Base-by-base conservation (phyloP, 371 early-diverging fungal genomes). In the Basidiobolus heterosporus region DNA sequence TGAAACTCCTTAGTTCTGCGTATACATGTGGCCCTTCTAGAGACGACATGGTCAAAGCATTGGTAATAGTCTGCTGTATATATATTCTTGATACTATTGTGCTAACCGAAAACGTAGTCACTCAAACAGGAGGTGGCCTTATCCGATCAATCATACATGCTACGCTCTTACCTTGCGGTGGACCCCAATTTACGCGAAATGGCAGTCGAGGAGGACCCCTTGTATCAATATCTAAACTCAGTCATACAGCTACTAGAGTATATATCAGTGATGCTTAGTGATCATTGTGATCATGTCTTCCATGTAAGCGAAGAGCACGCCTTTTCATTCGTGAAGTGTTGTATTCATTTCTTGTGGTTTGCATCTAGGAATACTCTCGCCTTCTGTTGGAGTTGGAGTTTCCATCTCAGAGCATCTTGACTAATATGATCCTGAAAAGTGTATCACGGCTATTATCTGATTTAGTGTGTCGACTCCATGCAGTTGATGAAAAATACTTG, bases 311-410 rank as follows among this genome's bases (percentile, higher is more conserved):
- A 3, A 2, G n/a, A 16, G 11, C 16, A 11, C 18, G 18, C n/a
- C 30, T 11, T 18, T 41, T 11, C 14, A 30, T 19, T 36, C 9
- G 6, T 45, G 23, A n/a, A 9, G 36, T n/a, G n/a, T n/a, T n/a
- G n/a, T n/a, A n/a, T n/a, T n/a, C n/a, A n/a, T n/a, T n/a, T n/a
- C n/a, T n/a, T n/a, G n/a, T n/a, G n/a, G n/a, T n/a, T n/a, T n/a
- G n/a, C n/a, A n/a, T n/a, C 13, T 56, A 63, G 63, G 63, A 63
- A 47, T 40, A 60, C 2, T 58, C 63, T 0, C 58, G 63, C 2
- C 20, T 63, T 20, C 50, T 63, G 14, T 58, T 63, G 63, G 58
- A 60, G 23, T 43, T 58, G 21, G 48, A 52, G 1, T 49, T 58
- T 19, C 63, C 63, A 0, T 53, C 58, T 19, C 52, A 52, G 9